Percentiles rank a stretch among this genome's conserved stretches.
Evolutionary conservation across 2,329 filamentous ascomycete species (phyloP).

Genomic region (Rutstroemia sydowiana): DNA sequence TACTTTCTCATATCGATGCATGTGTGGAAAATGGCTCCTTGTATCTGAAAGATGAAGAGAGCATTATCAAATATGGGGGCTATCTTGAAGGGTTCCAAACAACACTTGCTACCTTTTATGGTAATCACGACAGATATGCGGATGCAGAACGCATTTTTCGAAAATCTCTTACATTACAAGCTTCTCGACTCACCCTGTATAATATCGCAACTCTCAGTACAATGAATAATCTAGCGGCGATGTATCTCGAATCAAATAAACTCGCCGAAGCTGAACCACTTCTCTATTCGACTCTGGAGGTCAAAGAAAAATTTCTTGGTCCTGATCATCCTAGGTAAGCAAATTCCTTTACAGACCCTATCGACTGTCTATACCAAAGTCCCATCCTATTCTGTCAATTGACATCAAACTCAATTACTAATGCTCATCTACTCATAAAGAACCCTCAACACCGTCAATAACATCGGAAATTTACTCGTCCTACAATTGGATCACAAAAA

Average conservation of each 20-base stretch:
- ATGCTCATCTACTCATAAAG: too few species aligned
- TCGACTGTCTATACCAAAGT: too few species aligned
- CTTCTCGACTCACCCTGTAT: conserved; percentile 4
- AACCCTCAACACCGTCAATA: conserved; percentile 14
- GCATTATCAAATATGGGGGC: conserved; percentile 7
- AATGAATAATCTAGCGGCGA: conserved; percentile 25
- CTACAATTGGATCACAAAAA: conserved; percentile 21
- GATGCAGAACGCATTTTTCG: conserved; percentile 18
- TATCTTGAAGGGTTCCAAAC: background rate
- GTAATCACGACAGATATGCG: background rate
- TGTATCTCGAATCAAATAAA: conserved; percentile 25
- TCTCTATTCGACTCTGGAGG: conserved; percentile 2
- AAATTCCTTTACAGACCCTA: too few species aligned
- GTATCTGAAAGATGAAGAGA: conserved; percentile 1
- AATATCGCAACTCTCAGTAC: conserved; percentile 10
- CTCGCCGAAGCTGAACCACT: conserved; percentile 22
- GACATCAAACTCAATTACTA: too few species aligned
- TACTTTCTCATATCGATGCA: conserved; percentile 3
- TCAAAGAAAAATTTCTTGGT: conserved; percentile 6
- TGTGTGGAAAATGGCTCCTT: background rate
- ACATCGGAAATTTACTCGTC: conserved; percentile 24
- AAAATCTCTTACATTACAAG: conserved; percentile 9
- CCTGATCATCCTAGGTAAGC: conserved; percentile 21
- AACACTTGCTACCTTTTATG: conserved; percentile 10
- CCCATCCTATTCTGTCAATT: too few species aligned